These are phyloP conservation scores for Apiotrichum porosum DNA, from an alignment of 1,284 basidiomycete genomes.

Conservation along the genomic window DNA sequence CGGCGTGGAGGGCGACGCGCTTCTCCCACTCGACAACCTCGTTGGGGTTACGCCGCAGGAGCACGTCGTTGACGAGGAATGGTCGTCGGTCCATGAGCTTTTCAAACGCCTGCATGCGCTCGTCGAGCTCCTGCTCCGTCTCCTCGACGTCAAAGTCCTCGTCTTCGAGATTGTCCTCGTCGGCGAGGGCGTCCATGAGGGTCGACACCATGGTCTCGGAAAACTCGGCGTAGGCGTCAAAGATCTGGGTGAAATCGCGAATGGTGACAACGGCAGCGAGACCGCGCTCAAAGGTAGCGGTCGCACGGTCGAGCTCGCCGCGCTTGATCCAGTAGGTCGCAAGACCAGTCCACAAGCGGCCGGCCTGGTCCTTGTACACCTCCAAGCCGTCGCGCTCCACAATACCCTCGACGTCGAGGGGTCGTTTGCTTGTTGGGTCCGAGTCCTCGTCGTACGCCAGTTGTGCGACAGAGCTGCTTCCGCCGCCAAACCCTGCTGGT, in stretches of 20 bases:
- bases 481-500: constrained; percentile 10
- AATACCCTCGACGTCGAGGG: constrained; percentile 80
- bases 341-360: constrained; percentile 89
- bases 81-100: constrained; percentile 90
- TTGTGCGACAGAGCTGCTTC: constrained; percentile 48
- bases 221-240: constrained; percentile 94
- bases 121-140: constrained; percentile 80
- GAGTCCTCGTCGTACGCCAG: constrained; percentile 71
- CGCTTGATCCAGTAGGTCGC: constrained; percentile 99
- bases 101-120: constrained; percentile 88
- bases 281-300: constrained; percentile 81
- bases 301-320: constrained; percentile 86
- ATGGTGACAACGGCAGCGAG: constrained; percentile 83
- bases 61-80: constrained; percentile 93
- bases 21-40: constrained; percentile 99
- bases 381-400: constrained; percentile 78
- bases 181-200: constrained; percentile 78
- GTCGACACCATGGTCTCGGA: constrained; percentile 85
- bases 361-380: constrained; percentile 92
- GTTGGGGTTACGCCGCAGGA: constrained; percentile 89
- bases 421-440: constrained; percentile 66
- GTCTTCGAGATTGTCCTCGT: constrained; percentile 55
- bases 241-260: constrained; percentile 96
- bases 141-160: constrained; percentile 69
- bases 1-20: constrained; percentile 85